These are phyloP conservation scores for Amaranthus cruentus DNA, from an alignment of 148 eudicot genomes.

Conservation along the genomic window DNA sequence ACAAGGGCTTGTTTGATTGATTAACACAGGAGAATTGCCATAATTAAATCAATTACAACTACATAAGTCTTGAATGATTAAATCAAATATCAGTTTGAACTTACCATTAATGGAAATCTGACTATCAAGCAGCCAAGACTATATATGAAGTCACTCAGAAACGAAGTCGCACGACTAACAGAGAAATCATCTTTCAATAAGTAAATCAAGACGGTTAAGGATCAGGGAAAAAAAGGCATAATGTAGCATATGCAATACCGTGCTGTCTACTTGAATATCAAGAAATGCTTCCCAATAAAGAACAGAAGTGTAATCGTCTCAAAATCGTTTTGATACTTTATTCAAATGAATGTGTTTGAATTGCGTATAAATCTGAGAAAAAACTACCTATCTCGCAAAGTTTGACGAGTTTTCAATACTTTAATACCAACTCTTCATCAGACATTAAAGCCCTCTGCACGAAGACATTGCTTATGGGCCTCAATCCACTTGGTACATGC, in stretches of 20 bases:
- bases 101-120: no score
- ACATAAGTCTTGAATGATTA: no score
- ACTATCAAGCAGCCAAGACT: no score
- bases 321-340: constrained; percentile 6
- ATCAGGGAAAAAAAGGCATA: not conserved
- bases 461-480: constrained; percentile 81
- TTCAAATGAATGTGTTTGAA: constrained; percentile 4
- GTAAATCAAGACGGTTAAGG: no score
- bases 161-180: no score
- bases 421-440: constrained; percentile 11
- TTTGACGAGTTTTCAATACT: not conserved
- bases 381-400: constrained; percentile 5
- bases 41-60: no score
- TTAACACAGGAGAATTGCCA: no score
- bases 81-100: no score
- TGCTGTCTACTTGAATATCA: not conserved
- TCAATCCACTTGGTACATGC: constrained; percentile 86
- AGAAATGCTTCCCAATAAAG: not conserved
- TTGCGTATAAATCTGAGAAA: constrained; percentile 1
- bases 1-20: no score
- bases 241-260: not conserved
- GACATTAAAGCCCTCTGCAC: constrained; percentile 90
- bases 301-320: not conserved
- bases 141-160: no score
- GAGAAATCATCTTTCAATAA: no score